These are phyloP conservation scores for Ophiostoma angusticollis DNA, from an alignment of 2,329 filamentous ascomycete species.

Conservation along the genomic window DNA sequence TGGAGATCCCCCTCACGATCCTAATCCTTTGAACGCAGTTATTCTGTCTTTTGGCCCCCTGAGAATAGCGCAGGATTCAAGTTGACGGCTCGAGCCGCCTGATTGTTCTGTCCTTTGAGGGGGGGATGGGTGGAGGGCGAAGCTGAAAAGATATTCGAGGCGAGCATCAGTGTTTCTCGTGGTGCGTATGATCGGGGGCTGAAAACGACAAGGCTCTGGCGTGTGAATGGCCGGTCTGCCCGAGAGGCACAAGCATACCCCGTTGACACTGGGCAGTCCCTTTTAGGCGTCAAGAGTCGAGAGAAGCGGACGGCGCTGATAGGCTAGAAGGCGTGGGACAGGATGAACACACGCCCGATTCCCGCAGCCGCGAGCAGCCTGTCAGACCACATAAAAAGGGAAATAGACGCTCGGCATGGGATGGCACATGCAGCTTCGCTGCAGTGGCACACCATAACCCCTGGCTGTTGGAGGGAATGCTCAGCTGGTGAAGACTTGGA, in stretches of 20 bases:
- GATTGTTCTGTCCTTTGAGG: no score
- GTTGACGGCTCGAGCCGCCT: not conserved
- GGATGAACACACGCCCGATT: conserved; percentile 3
- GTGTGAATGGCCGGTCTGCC: no score
- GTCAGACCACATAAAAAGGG: conserved; percentile 6
- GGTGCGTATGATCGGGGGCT: no score
- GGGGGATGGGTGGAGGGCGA: no score
- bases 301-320: no score
- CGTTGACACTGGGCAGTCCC: no score
- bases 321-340: conserved; percentile 1
- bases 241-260: no score
- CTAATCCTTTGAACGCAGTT: not conserved
- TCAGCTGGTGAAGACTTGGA: no score
- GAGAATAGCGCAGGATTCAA: not conserved
- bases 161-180: no score
- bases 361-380: not conserved
- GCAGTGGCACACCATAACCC: conserved; percentile 6
- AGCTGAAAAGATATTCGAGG: not conserved
- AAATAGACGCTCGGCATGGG: conserved; percentile 10
- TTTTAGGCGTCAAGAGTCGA: no score
- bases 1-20: no score
- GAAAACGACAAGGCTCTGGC: conserved; percentile 1
- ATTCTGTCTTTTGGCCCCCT: not conserved
- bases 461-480: no score
- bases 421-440: conserved; percentile 4